Base-by-base conservation (phyloP, 768 basidiomycete species). In the Pleurotus giganteus region DNA sequence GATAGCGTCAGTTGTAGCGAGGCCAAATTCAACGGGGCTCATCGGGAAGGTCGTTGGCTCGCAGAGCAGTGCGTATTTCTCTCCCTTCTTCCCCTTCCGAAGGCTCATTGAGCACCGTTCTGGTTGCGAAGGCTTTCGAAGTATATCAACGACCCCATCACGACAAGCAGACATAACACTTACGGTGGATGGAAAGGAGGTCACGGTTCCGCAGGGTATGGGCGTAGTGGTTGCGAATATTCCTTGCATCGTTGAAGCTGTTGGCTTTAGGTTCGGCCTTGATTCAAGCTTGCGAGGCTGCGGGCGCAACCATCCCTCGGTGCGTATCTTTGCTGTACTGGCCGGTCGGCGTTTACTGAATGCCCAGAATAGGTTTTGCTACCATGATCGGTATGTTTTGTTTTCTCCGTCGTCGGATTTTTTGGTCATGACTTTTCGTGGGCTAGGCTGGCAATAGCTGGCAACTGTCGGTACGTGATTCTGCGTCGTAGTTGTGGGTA, bases 161-260 rank as follows among this genome's bases (percentile, higher is more conserved):
- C 77, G 82, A 55, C 80, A 78, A 63, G 88, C 88, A 42, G 89
- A 93, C 61, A 88, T 98, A 61, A 96, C 94, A 28, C 74, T 98
- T 27, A 96, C 94, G 1, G 88, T 98, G 37, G 95, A 99, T 71
- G 96, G 96, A 59, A 97, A 95, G 73, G 89, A 94, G 74, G 94
- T 99, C 19, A 94, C 93, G 2, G 94, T 99, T 32, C 94, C 94
- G 24, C 94, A 96, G 77, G 96, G 95, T 91, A 56, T 54, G 86
- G 73, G 39, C 43, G 43, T 43, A 45, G 49, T 5, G 17, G n/a
- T 45, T 9, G 24, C 24, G 26, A 2, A 46, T 24, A 24, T 23
- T 24, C 17, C 3, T 41, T 11, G 4, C n/a, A n/a, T 41, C 32
- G 13, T 45, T 19, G 27, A n/a, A 11, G 39, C 19, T 41, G 39